Percentiles rank a stretch among this genome's conserved stretches.
phyloP scores from a whole-genome alignment of 2,329 filamentous ascomycete genomes.

The Xylariaceae sp. region DNA sequence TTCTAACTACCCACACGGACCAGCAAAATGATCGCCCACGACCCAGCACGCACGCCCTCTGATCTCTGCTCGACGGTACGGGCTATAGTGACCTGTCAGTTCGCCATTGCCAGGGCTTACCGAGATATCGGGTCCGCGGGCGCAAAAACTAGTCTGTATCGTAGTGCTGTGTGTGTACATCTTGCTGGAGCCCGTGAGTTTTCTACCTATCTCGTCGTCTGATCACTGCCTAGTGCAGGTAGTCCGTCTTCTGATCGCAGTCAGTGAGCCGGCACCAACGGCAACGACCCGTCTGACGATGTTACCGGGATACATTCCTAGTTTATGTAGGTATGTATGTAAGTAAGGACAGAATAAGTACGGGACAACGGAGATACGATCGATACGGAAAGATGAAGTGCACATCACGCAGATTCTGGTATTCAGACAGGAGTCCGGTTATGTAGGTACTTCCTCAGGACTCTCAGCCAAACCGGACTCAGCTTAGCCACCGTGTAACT shows the following conservation, averaged over 20 bases:
- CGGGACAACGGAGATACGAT: no score
- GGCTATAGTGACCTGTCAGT: not conserved
- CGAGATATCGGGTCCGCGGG: conserved; percentile 15
- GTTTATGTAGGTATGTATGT: no score
- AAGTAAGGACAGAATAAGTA: no score
- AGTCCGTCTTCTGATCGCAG: not conserved
- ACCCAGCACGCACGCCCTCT: not conserved
- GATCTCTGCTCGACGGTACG: not conserved
- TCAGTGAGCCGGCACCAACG: not conserved
- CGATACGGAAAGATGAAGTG: no score
- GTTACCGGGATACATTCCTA: not conserved
- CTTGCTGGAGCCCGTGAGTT: no score
- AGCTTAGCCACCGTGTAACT: not conserved
- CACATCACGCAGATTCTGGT: no score
- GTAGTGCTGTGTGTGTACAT: no score
- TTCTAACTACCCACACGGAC: not conserved
- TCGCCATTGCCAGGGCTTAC: conserved; percentile 8
- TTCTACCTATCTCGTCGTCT: no score
- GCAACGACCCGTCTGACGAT: not conserved
- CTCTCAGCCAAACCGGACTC: not conserved
- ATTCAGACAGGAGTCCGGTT: no score
- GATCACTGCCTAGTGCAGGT: no score
- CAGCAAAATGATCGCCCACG: not conserved
- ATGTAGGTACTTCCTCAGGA: no score
- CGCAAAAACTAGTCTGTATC: not conserved